These are phyloP conservation scores for Mortierella sp. DNA, from an alignment of 371 early-diverging fungal species.

Conservation along the genomic window DNA sequence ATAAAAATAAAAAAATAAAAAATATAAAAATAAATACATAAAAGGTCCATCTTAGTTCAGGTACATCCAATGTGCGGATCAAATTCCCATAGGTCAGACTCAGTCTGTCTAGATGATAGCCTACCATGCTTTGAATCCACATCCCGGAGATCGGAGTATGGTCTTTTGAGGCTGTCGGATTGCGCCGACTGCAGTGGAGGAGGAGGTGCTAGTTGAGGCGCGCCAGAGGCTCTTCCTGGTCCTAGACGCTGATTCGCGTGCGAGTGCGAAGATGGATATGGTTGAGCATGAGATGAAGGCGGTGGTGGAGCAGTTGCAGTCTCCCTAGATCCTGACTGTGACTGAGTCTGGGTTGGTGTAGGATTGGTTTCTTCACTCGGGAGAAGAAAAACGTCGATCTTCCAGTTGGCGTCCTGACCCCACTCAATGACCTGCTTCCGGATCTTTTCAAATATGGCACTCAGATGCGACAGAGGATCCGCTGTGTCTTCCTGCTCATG, in stretches of 20 bases:
- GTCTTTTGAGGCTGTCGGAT: slow-evolving; percentile 10
- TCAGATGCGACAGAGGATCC: slow-evolving; percentile 45
- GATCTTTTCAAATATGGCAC: slow-evolving; percentile 47
- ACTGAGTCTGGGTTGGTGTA: background rate
- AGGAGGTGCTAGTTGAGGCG: slow-evolving; percentile 6
- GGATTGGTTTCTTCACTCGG: slow-evolving; percentile 34
- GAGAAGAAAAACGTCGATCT: slow-evolving; percentile 47
- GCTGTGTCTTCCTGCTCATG: slow-evolving; percentile 11
- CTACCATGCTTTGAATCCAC: slow-evolving; percentile 11
- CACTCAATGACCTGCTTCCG: slow-evolving; percentile 48
- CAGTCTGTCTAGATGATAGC: too few species aligned
- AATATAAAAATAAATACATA: background rate
- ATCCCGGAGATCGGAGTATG: slow-evolving; percentile 5
- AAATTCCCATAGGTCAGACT: too few species aligned
- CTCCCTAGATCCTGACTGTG: background rate
- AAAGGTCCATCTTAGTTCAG: background rate
- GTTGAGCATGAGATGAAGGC: background rate
- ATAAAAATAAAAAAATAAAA: background rate
- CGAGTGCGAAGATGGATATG: slow-evolving; percentile 1
- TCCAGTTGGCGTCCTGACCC: slow-evolving; percentile 54
- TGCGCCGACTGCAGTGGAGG: slow-evolving; percentile 1
- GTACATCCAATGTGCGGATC: too few species aligned
- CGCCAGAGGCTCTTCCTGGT: background rate
- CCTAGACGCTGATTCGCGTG: background rate
- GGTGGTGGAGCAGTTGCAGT: background rate